Percentiles rank a stretch among this genome's conserved stretches.
These are phyloP conservation scores for Ogataea dorogensis DNA, from an alignment of 805 yeast genomes.

Conservation along the genomic window DNA sequence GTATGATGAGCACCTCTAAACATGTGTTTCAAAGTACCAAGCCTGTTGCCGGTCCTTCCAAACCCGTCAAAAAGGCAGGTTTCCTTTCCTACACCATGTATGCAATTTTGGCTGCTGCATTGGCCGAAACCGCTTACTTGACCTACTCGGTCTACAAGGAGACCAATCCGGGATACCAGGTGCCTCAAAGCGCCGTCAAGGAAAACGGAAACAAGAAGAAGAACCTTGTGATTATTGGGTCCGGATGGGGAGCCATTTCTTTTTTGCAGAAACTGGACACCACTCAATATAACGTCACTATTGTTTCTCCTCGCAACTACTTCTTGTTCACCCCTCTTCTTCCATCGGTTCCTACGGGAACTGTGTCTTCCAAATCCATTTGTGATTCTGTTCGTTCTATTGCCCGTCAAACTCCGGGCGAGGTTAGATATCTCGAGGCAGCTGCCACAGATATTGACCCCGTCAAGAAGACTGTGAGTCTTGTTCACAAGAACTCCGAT, in stretches of 20 bases:
- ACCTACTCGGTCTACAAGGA: slow-evolving; percentile 65
- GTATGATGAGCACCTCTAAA: slow-evolving; percentile 5
- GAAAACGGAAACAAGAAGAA: slow-evolving; percentile 58
- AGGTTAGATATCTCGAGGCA: slow-evolving; percentile 81
- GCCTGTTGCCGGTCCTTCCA: slow-evolving; percentile 8
- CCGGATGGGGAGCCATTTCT: slow-evolving; percentile 94
- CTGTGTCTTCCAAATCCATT: slow-evolving; percentile 84
- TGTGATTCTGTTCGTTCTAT: slow-evolving; percentile 88
- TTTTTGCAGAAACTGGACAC: slow-evolving; percentile 82
- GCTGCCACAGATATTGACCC: slow-evolving; percentile 85
- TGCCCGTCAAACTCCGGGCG: slow-evolving; percentile 70
- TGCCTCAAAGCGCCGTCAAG: slow-evolving; percentile 48
- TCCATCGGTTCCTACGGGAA: slow-evolving; percentile 92
- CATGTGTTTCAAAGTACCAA: slow-evolving; percentile 3
- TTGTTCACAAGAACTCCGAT: slow-evolving; percentile 53
- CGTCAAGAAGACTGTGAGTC: slow-evolving; percentile 57
- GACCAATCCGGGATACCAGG: slow-evolving; percentile 57
- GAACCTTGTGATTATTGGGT: slow-evolving; percentile 72
- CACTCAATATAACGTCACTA: slow-evolving; percentile 78
- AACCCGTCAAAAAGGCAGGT: slow-evolving; percentile 21
- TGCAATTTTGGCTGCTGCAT: slow-evolving; percentile 45
- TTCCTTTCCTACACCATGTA: slow-evolving; percentile 44
- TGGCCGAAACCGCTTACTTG: slow-evolving; percentile 53
- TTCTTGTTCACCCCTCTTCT: slow-evolving; percentile 92
- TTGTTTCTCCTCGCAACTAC: slow-evolving; percentile 91